phyloP scores from a whole-genome alignment of 139 green algal species.

The Chlorella ohadii region DNA sequence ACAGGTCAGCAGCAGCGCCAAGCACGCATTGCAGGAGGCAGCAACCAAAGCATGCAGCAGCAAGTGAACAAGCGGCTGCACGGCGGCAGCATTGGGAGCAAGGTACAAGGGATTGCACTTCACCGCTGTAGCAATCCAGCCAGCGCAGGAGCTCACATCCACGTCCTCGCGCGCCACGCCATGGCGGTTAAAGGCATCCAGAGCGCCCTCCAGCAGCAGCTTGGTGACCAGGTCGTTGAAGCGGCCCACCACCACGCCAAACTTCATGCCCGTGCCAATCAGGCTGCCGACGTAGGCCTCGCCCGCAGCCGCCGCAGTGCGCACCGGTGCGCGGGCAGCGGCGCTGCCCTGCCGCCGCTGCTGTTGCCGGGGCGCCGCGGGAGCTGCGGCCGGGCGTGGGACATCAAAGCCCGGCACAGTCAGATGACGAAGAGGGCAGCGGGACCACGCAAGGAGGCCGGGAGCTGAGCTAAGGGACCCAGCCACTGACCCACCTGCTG shows the following conservation, averaged over 20 bases:
- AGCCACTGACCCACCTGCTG: conserved; percentile 11
- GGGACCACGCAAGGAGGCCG: not conserved
- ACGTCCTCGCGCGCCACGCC: conserved; percentile 66
- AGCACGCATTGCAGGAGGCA: no score
- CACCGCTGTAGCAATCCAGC: no score
- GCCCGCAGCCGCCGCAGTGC: not conserved
- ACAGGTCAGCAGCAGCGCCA: no score
- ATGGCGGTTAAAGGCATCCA: conserved; percentile 81
- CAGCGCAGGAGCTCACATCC: conserved; percentile 81
- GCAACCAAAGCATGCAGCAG: no score
- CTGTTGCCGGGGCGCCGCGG: not conserved
- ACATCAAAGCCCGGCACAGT: no score
- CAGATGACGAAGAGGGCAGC: no score
- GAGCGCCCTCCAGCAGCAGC: conserved; percentile 83
- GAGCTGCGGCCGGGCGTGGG: not conserved
- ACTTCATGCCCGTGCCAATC: conserved; percentile 44
- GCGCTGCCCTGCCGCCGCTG: conserved; percentile 3
- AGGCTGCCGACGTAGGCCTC: conserved; percentile 42
- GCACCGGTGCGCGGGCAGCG: not conserved
- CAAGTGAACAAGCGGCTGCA: no score
- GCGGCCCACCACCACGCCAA: conserved; percentile 84
- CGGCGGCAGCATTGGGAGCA: no score
- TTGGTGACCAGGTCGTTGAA: conserved; percentile 99
- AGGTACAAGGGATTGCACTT: no score
- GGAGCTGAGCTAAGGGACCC: not conserved